These are phyloP conservation scores for Nothophytophthora sp. DNA, from an alignment of 352 stramenopile genomes.

Conservation along the genomic window DNA sequence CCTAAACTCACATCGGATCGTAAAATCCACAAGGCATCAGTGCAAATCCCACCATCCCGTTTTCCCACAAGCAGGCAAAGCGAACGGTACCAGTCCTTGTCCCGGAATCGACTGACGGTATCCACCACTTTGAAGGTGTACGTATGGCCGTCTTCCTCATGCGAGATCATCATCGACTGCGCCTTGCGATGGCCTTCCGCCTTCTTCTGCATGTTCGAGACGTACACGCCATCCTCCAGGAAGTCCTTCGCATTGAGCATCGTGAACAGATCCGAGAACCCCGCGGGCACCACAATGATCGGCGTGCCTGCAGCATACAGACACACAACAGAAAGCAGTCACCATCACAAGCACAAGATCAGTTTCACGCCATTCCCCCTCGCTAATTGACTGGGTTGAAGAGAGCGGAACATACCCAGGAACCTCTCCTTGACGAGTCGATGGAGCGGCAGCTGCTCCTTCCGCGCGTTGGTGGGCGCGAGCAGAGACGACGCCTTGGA, in stretches of 20 bases:
- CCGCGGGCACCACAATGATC: slow-evolving; percentile 92
- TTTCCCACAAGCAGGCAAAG: too few relatives aligned
- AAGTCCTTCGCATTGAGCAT: slow-evolving; percentile 92
- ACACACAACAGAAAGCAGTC: not conserved
- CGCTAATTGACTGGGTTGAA: too few relatives aligned
- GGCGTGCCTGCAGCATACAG: slow-evolving; percentile 49
- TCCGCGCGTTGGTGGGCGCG: slow-evolving; percentile 38
- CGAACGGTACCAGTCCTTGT: slow-evolving; percentile 91
- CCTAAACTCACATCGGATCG: too few relatives aligned
- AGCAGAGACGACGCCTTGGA: slow-evolving; percentile 63
- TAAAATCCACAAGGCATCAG: not conserved
- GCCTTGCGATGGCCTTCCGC: slow-evolving; percentile 76
- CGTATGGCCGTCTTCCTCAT: slow-evolving; percentile 77
- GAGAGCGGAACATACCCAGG: slow-evolving; percentile 29
- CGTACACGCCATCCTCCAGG: slow-evolving; percentile 80
- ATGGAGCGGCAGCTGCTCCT: slow-evolving; percentile 69
- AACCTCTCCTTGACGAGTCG: slow-evolving; percentile 80
- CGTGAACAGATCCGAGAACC: slow-evolving; percentile 86
- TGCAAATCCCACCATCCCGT: not conserved
- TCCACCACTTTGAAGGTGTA: slow-evolving; percentile 91
- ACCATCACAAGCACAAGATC: not conserved
- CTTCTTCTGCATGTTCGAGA: slow-evolving; percentile 88
- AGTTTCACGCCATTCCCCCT: too few relatives aligned
- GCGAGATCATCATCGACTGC: slow-evolving; percentile 79
- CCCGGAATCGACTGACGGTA: slow-evolving; percentile 79